Conservation (phyloP, 148 eudicot genomes). For the Mesembryanthemum crystallinum region DNA sequence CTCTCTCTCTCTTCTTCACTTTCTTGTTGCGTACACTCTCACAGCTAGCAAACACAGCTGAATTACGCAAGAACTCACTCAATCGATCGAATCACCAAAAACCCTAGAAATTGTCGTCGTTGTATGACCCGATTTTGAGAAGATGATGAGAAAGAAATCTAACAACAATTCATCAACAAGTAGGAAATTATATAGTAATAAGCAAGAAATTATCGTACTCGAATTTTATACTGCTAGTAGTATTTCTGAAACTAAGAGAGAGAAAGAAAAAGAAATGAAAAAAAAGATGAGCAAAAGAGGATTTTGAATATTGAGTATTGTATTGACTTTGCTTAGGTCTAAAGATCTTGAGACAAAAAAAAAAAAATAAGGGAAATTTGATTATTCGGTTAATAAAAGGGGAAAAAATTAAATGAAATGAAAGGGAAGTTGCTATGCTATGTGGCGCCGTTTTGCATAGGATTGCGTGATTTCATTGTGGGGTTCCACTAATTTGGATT, state of each 20-base stretch:
- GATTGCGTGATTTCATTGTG: too few species aligned
- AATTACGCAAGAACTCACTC: slow-evolving; percentile 13
- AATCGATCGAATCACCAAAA: slow-evolving; percentile 10
- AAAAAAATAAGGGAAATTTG: too few species aligned
- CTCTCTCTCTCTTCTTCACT: background rate
- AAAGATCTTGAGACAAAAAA: too few species aligned
- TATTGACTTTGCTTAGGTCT: background rate
- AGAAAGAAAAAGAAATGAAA: background rate
- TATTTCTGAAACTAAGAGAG: background rate
- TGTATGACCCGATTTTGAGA: background rate
- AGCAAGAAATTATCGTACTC: too few species aligned
- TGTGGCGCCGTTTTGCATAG: too few species aligned
- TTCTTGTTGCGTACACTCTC: background rate
- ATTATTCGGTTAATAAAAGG: too few species aligned
- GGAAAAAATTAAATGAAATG: too few species aligned
- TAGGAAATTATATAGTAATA: background rate
- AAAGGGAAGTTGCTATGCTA: too few species aligned
- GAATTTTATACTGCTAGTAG: background rate
- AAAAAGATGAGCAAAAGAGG: background rate
- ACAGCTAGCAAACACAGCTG: background rate
- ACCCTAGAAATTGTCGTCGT: slow-evolving; percentile 17
- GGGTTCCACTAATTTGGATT: too few species aligned
- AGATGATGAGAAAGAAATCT: background rate
- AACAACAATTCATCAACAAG: background rate
- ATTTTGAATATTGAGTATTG: background rate